phyloP scores from a whole-genome alignment of 2,329 filamentous ascomycete species.

The Paraphaeosphaeria sporulosa region DNA sequence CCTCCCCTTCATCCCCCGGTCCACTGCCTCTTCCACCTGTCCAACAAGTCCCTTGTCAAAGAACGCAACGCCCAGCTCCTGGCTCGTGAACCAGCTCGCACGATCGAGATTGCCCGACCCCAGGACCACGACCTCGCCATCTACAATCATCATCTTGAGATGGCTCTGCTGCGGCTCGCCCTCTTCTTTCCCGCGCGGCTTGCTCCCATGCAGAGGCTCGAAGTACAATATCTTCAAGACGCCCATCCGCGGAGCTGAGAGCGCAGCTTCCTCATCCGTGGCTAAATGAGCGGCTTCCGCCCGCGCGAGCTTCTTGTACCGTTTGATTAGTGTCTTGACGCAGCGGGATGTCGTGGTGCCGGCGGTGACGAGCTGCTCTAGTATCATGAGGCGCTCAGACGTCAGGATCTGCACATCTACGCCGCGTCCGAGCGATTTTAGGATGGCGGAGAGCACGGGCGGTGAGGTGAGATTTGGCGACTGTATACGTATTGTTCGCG shows the following conservation, averaged over 20 bases:
- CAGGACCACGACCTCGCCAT: conserved; percentile 71
- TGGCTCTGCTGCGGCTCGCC: conserved; percentile 75
- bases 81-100: conserved; percentile 86
- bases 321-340: conserved; percentile 65
- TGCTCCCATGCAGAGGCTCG: conserved; percentile 40
- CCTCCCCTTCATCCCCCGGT: conserved; percentile 35
- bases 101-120: conserved; percentile 87
- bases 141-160: conserved; percentile 78
- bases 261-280: conserved; percentile 41
- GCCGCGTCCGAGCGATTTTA: conserved; percentile 69
- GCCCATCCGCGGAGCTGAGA: conserved; percentile 49
- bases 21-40: conserved; percentile 34
- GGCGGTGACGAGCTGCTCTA: conserved; percentile 82
- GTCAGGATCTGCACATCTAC: conserved; percentile 74
- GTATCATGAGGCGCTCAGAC: conserved; percentile 73
- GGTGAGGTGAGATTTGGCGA: conserved; percentile 80
- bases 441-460: conserved; percentile 68
- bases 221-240: conserved; percentile 68
- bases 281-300: background rate
- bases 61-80: conserved; percentile 76
- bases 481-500: conserved; percentile 69
- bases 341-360: conserved; percentile 76
- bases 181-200: conserved; percentile 30
- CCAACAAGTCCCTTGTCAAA: conserved; percentile 53
- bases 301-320: conserved; percentile 52